Conservation (phyloP, 2,329 filamentous ascomycete genomes). For the Didymella exigua region DNA sequence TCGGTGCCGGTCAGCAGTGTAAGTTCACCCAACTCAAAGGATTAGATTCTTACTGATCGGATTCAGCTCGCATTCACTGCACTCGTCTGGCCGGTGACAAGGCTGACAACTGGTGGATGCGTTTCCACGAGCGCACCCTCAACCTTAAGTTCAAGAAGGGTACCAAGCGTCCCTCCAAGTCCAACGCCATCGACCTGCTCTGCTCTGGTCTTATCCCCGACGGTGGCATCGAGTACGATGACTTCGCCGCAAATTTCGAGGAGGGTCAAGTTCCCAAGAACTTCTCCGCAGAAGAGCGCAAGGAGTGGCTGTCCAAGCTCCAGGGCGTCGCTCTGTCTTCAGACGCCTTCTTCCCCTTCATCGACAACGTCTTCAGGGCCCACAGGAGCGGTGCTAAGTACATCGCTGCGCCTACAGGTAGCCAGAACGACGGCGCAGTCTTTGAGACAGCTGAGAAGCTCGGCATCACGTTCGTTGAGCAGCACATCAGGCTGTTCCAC, state of each 20-base stretch:
- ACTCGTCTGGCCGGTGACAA: constrained; percentile 97
- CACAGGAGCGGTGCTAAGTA: constrained; percentile 91
- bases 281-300: constrained; percentile 84
- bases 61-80: constrained; percentile 83
- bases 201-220: constrained; percentile 89
- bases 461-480: constrained; percentile 93
- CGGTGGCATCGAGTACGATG: constrained; percentile 79
- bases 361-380: constrained; percentile 95
- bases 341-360: constrained; percentile 98
- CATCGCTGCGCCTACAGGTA: constrained; percentile 90
- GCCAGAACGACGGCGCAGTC: constrained; percentile 80
- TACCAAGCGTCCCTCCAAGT: constrained; percentile 95
- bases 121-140: constrained; percentile 90
- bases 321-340: constrained; percentile 84
- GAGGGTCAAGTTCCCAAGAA: constrained; percentile 72
- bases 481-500: constrained; percentile 92
- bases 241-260: constrained; percentile 89
- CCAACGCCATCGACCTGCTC: constrained; percentile 94
- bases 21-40: constrained; percentile 16
- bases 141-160: constrained; percentile 96
- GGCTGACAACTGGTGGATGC: constrained; percentile 99
- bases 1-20: constrained; percentile 93
- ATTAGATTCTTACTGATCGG: constrained; percentile 3
- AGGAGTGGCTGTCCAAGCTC: constrained; percentile 83
- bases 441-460: constrained; percentile 91